Base-by-base conservation (phyloP, 2,329 filamentous ascomycete species). In the Simplicillium aogashimaense region DNA sequence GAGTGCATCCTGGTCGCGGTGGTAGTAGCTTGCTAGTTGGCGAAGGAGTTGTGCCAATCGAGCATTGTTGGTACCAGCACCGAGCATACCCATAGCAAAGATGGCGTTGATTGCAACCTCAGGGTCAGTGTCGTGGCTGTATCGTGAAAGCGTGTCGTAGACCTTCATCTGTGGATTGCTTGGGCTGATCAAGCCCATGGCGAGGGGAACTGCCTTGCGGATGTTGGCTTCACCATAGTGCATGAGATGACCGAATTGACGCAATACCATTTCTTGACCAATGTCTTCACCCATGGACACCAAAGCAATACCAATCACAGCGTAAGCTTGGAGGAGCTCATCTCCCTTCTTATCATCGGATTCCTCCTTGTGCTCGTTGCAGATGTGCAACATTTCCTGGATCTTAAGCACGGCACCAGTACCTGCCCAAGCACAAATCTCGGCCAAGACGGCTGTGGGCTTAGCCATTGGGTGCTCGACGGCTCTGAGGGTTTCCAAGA, bases 91-190 rank as follows among this genome's bases (percentile, higher is more conserved):
- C 92, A 98, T 98, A 50, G 92, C 89, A 56, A 98, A 98, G 58
- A 98, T 98, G 54, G 92, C 88, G 58, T 97, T 98, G 63, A 98
- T 85, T 31, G 92, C 92, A 36, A 98, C 92, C 55, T 98, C 92
- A 46, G 90, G 94, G 66, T 98, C 92, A 51, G 92, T 98, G 68
- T 98, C 92, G 74, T 98, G 92, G 48, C 85, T 94, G 74, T 98
- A 98, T 56, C 92, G 76, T 38, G 92, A 98, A 10, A 98, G 72
- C 1, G 92, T 98, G 61, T 98, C 92, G 68, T 98, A 98, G 36
- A 98, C 86, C 73, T 97, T 98, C 90, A 98, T 98, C 61, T 98
- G 94, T 10, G 92, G 92, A 67, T 98, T 98, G 67, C 88, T 95
- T 11, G 94, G 87, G 65, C 86, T 95, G 57, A 98, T 83, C 40